Evolutionary conservation across 2,329 filamentous ascomycete species (phyloP), one percentile per base, ranked within the genome.

Genomic region (Verticillium nonalfalfae): DNA sequence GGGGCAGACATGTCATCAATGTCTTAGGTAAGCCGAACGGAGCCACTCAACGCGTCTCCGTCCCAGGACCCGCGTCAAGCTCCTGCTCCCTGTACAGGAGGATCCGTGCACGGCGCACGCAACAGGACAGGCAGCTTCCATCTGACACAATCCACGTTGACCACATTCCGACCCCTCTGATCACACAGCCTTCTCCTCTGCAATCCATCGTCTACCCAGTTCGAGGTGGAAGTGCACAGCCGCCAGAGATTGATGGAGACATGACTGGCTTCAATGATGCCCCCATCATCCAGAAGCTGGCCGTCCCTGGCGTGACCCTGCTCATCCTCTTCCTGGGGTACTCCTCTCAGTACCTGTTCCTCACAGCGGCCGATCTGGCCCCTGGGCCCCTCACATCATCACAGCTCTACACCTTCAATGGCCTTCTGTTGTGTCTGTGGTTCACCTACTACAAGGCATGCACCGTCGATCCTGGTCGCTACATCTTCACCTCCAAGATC

Each of bases 321-420:
- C 76, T 94, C 14, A 89, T 93, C 62, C 70, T 76, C 59, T 90
- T 92, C 70, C 81, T 93, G 3, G 84, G 85, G 63, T 91, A 89
- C 76, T 83, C 84, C 57, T 89, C 90, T 4, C 91, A 94, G 75
- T 83, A 80, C 71, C 79, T 94, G 56, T 90, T 94, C 72, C 74
- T 82, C 66, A 75, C 84, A 63, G 80, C 85, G 38, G 79, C 81
- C 1, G 77, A 81, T 65, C 80, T 90, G 64, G 78, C 80, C 11
- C 85, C 86, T 0, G 86, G 84, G 1, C 86, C 88, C 1, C 78
- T 90, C 31, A 82, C 81, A 4, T 73, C 71, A 61, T 72, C 74
- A 61, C 80, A 94, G 72, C 78, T 82, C 13, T 73, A 84, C 68
- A 72, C 82, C 64, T 90, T 93, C 76, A 94, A 95, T 76, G 60